Conservation (phyloP, 257 asterid species). For the Rhazya stricta region DNA sequence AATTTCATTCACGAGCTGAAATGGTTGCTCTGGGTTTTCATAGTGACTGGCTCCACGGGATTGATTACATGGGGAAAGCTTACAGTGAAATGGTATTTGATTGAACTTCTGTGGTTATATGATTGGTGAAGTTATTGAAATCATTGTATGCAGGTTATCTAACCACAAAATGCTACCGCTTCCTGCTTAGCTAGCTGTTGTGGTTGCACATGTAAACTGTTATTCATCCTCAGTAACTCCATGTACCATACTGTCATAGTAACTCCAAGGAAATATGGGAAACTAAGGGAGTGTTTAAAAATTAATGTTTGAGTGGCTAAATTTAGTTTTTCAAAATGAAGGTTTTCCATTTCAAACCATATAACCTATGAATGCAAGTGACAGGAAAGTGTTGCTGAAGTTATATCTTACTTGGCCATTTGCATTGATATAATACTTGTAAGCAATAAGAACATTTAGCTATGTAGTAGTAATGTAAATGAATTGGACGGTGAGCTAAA, state of each 20-base stretch:
- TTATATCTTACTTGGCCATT: neutral
- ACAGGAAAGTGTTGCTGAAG: neutral
- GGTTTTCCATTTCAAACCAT: neutral
- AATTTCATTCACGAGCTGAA: neutral
- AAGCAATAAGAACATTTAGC: neutral
- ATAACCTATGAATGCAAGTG: neutral
- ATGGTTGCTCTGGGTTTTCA: neutral
- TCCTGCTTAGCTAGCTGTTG: neutral
- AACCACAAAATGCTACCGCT: neutral
- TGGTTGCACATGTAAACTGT: neutral
- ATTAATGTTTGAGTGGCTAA: neutral
- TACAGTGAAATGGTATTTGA: constrained; percentile 14
- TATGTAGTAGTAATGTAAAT: neutral
- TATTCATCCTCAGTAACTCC: neutral
- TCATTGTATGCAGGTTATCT: neutral
- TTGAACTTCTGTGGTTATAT: neutral
- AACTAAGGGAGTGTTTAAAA: neutral
- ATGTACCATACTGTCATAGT: too few species aligned
- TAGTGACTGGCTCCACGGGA: neutral
- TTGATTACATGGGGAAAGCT: neutral
- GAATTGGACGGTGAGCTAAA: neutral
- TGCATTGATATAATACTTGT: neutral
- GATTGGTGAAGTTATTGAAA: neutral
- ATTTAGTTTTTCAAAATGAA: neutral
- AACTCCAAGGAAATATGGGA: neutral